Evolutionary conservation across 148 eudicot species (phyloP), one percentile per base, ranked within the genome.

Genomic region (Rhododendron vialii): DNA sequence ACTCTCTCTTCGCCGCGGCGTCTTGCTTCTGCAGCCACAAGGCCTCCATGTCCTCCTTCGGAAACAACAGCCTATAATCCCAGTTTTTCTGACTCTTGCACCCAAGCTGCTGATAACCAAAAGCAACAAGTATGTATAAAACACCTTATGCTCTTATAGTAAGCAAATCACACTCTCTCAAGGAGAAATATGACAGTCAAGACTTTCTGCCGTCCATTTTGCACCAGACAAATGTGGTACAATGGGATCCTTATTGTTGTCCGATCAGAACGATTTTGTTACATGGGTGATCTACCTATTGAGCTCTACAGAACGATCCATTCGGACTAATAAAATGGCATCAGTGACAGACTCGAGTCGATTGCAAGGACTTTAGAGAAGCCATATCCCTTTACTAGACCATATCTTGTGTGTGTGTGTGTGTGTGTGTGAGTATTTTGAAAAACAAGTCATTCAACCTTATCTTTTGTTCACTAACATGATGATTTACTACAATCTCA

Each of bases 1-100:
- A 89, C 50, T 93, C 95, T 88, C 92, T 92, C 88, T 93, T 93
- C 12, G 59, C 73, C 4, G 86, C 47, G 38, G 94, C 93, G 47
- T 96, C 96, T 61, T 90, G 95, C 88, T 87, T 93, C 26, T 82
- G 90, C 81, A 88, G 83, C 90, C 90, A 96, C 33, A 90, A 51
- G 43, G 91, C 83, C 67, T 94, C 93, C 79, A 88, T 79, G 61
- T 91, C 95, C 47, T 91, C 94, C 89, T 89, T 90, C 10, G 93
- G 88, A 78, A 90, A 87, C 69, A 90, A 87, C 61, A 90, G 84
- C 77, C 89, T 92, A 55, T 88, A 88, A 59, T 91, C 90, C 98
- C 98, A 94, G 38, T 85, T 90, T 73, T 88, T 91, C 57, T 81
- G 88, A 11, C 88, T 90, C 85, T 88, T 91, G 89, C 91, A 85